Base-by-base conservation (phyloP, 495 filamentous ascomycete genomes). In the Pyrenopolyporus hunteri region DNA sequence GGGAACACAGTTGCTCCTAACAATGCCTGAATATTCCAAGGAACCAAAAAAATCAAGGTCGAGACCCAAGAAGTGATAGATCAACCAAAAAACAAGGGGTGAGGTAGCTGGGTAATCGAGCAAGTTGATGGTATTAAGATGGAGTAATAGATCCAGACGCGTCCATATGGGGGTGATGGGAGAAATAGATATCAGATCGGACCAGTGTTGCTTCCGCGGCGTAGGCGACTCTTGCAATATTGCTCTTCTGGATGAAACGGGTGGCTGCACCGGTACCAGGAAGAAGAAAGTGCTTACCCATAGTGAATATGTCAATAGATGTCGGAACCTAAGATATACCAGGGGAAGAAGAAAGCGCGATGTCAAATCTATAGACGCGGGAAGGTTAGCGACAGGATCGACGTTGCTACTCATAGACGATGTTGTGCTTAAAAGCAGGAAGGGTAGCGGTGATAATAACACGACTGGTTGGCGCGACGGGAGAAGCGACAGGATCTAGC, bases 261-360 rank as follows among this genome's bases (percentile, higher is more conserved):
- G 53, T 58, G 64, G 47, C 36, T 67, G 67, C 25, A 67, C 49
- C 55, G 61, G 48, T 48, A 73, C 70, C 36, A 66, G 57, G 67
- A 61, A 64, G n/a, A 4, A 14, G 70, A 66, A 70, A 69, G 70
- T 64, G 72, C 77, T 80, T 81, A 80, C 78, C 78, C 77, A 80
- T 81, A 72, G 57, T 71, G 55, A 75, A 76, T 70, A 62, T 49
- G 64, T 69, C 56, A 63, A 70, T 43, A 54, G 55, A 68, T 67
- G 51, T 69, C 58, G 42, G 37, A 35, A 50, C 45, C 39, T 71
- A 70, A 54, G 32, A 68, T 48, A 66, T 72, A 59, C 50, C 45
- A 39, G 49, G 28, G 45, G 60, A 39, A 52, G 65, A 68, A 71
- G 61, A 45, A 45, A 45, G 64, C 36, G 57, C 57, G 63, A 67